These are phyloP conservation scores for Aegilops sharonensis DNA, from an alignment of 176 grass and related monocot species.

Conservation along the genomic window DNA sequence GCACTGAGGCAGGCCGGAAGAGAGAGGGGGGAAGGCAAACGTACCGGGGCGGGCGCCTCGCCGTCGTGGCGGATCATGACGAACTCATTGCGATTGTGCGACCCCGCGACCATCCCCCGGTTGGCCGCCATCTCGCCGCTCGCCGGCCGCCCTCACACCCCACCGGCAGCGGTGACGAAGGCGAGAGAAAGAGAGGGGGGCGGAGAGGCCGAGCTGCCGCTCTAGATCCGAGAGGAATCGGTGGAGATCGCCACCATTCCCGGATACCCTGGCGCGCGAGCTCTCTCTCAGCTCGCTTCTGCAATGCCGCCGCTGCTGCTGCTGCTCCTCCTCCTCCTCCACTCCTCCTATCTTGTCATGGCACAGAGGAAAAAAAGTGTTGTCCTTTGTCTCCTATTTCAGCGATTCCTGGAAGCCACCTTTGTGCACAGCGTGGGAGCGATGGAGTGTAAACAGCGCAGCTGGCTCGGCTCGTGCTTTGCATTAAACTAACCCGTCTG, in stretches of 20 bases:
- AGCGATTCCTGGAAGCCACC: no score
- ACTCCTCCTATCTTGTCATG: background rate
- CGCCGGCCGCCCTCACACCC: background rate
- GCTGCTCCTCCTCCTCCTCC: background rate
- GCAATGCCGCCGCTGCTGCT: background rate
- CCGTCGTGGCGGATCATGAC: conserved; percentile 81
- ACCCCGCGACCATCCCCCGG: conserved; percentile 74
- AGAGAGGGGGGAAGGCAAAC: background rate
- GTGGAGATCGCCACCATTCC: conserved; percentile 28
- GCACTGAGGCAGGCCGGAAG: background rate
- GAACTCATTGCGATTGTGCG: conserved; percentile 85
- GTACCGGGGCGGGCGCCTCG: conserved; percentile 50
- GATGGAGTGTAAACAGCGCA: background rate
- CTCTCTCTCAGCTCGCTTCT: background rate
- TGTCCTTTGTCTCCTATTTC: no score
- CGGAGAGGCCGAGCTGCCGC: background rate
- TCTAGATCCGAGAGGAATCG: conserved; percentile 30
- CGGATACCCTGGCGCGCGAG: conserved; percentile 15
- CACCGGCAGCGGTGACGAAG: conserved; percentile 11
- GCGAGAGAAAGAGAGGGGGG: background rate
- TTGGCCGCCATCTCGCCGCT: conserved; percentile 54
- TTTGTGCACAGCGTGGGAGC: background rate
- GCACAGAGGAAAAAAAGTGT: no score
- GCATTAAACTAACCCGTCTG: conserved; percentile 22
- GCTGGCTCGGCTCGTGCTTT: conserved; percentile 13